Conservation (phyloP, 2,329 filamentous ascomycete species). For the Colletotrichum musicola region DNA sequence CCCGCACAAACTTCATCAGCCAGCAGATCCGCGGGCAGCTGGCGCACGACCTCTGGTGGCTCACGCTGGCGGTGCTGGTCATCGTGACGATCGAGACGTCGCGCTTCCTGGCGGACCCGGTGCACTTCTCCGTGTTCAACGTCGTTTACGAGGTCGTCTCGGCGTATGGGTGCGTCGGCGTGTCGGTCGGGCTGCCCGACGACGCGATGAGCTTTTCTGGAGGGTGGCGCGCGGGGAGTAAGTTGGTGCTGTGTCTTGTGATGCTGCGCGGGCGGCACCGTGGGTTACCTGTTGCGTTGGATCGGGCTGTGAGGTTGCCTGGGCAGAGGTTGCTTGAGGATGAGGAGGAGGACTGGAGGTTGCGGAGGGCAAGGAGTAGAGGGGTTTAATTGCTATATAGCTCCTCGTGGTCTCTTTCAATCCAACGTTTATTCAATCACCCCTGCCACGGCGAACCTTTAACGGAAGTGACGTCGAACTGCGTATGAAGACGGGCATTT, state of each 20-base stretch:
- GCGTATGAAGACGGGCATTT: too few species aligned
- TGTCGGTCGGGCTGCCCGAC: constrained; percentile 67
- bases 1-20: constrained; percentile 61
- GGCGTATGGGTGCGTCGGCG: constrained; percentile 72
- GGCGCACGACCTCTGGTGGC: constrained; percentile 76
- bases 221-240: constrained; percentile 66
- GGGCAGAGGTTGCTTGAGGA: constrained; percentile 47
- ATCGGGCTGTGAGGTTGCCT: constrained; percentile 64
- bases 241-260: constrained; percentile 69
- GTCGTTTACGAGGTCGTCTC: constrained; percentile 70
- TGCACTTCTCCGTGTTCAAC: constrained; percentile 70
- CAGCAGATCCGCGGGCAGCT: constrained; percentile 74
- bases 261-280: constrained; percentile 69
- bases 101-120: constrained; percentile 64
- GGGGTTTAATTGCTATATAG: background rate
- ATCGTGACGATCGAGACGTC: constrained; percentile 71
- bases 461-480: too few species aligned
- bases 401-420: too few species aligned
- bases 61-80: constrained; percentile 70
- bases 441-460: too few species aligned
- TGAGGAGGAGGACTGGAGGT: constrained; percentile 45
- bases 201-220: constrained; percentile 68
- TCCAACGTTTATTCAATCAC: too few species aligned
- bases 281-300: constrained; percentile 68
- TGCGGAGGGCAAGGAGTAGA: constrained; percentile 21